Conservation (phyloP, 78 protist species). For the Monosiga brevicollis region DNA sequence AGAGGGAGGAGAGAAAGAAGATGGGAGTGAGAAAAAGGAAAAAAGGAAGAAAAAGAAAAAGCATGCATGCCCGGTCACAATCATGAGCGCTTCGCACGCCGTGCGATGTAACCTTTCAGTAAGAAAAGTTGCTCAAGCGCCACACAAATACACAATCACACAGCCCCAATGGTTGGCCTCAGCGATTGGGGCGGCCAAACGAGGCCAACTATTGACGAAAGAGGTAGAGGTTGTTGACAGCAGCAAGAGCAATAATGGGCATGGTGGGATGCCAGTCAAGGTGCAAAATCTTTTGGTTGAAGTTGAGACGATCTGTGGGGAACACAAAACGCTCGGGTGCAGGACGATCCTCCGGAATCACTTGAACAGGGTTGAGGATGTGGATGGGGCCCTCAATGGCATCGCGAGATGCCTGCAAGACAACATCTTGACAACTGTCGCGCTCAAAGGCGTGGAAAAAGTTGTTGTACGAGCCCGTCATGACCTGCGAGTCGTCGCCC, state of each 20-base stretch:
- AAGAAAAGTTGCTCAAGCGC: neutral
- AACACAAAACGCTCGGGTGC: neutral
- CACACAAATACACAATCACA: neutral
- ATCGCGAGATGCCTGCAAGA: conserved; percentile 9
- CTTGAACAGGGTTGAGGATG: neutral
- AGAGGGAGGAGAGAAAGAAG: too few species aligned
- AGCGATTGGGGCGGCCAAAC: neutral
- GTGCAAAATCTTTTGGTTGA: conserved; percentile 42
- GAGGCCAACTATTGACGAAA: neutral
- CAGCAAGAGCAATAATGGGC: conserved; percentile 53
- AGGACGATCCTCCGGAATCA: neutral
- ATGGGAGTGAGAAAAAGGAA: neutral
- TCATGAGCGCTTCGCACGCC: neutral
- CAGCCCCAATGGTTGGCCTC: too few species aligned
- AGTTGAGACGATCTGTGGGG: conserved; percentile 29
- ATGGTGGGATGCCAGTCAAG: conserved; percentile 55
- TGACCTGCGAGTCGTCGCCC: conserved; percentile 31
- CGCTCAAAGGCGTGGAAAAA: conserved; percentile 73
- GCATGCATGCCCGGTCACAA: neutral
- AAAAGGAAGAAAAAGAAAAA: neutral
- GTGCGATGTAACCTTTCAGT: neutral
- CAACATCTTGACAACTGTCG: conserved; percentile 1
- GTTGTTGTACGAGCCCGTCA: conserved; percentile 87
- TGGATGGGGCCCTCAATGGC: neutral
- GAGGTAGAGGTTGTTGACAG: conserved; percentile 38